phyloP scores from a whole-genome alignment of 2,329 filamentous ascomycete genomes.

The Aspergillus sp. region DNA sequence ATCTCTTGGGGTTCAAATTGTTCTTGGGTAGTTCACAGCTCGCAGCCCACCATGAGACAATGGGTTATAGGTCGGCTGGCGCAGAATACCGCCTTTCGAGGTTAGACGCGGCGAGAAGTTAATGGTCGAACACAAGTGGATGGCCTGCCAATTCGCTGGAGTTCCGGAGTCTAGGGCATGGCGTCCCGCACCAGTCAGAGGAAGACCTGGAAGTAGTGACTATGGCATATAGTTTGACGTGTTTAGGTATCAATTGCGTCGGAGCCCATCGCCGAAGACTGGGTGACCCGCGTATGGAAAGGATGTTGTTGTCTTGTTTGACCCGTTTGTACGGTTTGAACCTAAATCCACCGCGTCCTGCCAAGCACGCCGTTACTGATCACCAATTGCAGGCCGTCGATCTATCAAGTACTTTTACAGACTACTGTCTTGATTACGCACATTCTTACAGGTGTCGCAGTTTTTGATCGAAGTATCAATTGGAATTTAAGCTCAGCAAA shows the following conservation, averaged over 20 bases:
- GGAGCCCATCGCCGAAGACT: not conserved
- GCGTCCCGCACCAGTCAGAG: conserved; percentile 7
- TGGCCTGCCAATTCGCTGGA: conserved; percentile 2
- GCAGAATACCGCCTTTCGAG: not conserved
- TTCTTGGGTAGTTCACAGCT: not conserved
- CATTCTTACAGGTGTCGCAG: too few relatives aligned
- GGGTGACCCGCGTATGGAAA: conserved; percentile 7
- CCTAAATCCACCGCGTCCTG: conserved; percentile 14
- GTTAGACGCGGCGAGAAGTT: conserved; percentile 1
- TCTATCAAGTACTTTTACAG: not conserved
- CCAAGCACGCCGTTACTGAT: conserved; percentile 15
- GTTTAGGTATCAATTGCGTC: not conserved
- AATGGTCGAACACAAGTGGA: not conserved
- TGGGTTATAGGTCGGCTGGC: not conserved
- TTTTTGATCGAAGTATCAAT: not conserved
- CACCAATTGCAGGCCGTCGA: not conserved
- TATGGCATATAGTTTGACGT: conserved; percentile 1
- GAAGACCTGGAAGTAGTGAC: not conserved
- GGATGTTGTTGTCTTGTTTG: conserved; percentile 26
- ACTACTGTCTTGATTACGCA: not conserved
- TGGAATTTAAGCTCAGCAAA: conserved; percentile 7
- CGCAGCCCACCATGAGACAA: not conserved
- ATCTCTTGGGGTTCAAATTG: not conserved
- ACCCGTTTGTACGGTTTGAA: conserved; percentile 25
- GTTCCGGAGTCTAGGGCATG: conserved; percentile 8